These are phyloP conservation scores for Hypoxylon cercidicola DNA, from an alignment of 495 filamentous ascomycete species.

Conservation along the genomic window DNA sequence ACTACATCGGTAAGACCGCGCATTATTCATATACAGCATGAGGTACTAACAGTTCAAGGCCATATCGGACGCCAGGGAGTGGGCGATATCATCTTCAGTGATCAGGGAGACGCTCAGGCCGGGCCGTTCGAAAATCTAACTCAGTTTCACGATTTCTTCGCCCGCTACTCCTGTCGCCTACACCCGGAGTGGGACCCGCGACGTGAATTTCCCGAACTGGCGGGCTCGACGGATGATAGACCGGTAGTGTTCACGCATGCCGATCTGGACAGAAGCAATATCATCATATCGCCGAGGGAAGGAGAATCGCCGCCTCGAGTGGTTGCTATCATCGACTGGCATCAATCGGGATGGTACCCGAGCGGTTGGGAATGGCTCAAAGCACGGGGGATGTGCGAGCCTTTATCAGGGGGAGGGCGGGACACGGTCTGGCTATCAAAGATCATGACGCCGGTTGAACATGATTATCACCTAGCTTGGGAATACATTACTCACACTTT, in stretches of 20 bases:
- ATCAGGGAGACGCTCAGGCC: constrained; percentile 27
- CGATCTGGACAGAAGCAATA: constrained; percentile 61
- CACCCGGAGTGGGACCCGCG: constrained; percentile 27
- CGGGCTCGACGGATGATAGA: constrained; percentile 53
- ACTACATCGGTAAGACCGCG: constrained; percentile 30
- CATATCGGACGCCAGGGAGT: constrained; percentile 46
- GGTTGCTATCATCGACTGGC: constrained; percentile 59
- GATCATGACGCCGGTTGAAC: constrained; percentile 1
- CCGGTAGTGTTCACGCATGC: constrained; percentile 58
- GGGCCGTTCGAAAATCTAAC: constrained; percentile 54
- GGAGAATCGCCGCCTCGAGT: constrained; percentile 40
- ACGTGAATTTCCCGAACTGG: constrained; percentile 51
- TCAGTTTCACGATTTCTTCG: constrained; percentile 56
- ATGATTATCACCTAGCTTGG: background rate
- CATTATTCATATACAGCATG: background rate
- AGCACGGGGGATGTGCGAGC: constrained; percentile 35
- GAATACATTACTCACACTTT: background rate
- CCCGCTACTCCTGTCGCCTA: constrained; percentile 26
- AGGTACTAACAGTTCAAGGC: constrained; percentile 25
- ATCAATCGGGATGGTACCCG: constrained; percentile 61
- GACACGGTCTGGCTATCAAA: background rate
- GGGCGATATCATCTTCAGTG: constrained; percentile 50
- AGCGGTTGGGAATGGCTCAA: constrained; percentile 60
- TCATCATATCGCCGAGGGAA: constrained; percentile 38
- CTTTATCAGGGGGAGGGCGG: background rate